Base-by-base conservation (phyloP, 2,329 filamentous ascomycete genomes). In the Microsporum canis region DNA sequence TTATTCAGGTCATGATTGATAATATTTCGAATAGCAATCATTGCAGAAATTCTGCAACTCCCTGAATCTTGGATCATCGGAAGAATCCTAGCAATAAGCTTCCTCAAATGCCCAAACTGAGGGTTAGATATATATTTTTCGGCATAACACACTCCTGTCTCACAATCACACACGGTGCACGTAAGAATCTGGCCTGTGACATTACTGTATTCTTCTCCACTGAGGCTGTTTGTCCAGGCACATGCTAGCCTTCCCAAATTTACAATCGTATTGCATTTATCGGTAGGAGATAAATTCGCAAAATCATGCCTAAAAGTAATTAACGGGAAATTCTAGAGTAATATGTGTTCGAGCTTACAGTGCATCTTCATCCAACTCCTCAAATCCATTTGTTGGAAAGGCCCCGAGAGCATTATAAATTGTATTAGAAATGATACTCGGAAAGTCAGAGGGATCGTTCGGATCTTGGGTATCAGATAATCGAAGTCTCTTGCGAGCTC, bases 1-100 rank as follows among this genome's bases (percentile, higher is more conserved):
- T 76, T 64, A 59, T 84, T 79, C 14, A 78, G 76, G 3, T 84
- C 84, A 71, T 95, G 90, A 56, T 82, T 79, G 31, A 88, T 79
- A 45, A 94, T 76, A 53, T 85, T 83, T 66, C 85, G 84, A 57
- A 96, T 77, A 2, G 84, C 81, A 62, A 87, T 73, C 84, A 94
- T 89, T 7, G 86, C 85, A 63, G 84, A 78, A 43, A 95, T 79
- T 55, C 89, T 81, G 39, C 84, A 79, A 53, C 79, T 80, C n/a
- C 81, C 80, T 23, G 82, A 83, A 61, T 76, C 71, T 29, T 73
- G 70, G 14, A 79, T 68, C 36, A 65, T 71, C 5, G 76, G 73
- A 41, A 77, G 63, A 47, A 78, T 68, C 17, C 73, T 68, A n/a
- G 75, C 64, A 36, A 80, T 74, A 1, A 78, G 77, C 8, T 73